A percentile compares a stretch with the other conserved stretches of the same genome.
Evolutionary conservation across 2,329 filamentous ascomycete genomes (phyloP).

Genomic region (Cercospora berteroae): DNA sequence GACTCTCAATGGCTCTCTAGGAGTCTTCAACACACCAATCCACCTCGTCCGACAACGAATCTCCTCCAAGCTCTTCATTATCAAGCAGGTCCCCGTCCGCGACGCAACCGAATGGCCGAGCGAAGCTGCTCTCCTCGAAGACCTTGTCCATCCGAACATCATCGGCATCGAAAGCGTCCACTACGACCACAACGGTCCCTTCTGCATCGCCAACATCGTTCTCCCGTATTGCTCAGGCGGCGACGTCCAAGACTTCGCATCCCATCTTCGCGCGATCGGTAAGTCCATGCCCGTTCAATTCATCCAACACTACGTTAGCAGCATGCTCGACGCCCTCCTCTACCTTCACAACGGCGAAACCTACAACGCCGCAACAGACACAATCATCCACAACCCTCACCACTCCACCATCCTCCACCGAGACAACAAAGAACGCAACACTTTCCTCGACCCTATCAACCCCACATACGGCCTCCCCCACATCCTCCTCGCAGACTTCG

Average conservation of each 20-base stretch:
- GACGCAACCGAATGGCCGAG: not conserved
- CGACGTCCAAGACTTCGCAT: constrained; percentile 21
- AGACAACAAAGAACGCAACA: constrained; percentile 15
- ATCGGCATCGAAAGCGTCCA: constrained; percentile 4
- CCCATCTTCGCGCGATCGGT: not conserved
- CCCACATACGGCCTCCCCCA: not conserved
- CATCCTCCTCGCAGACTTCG: constrained; percentile 17
- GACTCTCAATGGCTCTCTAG: constrained; percentile 1
- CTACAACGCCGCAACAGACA: not conserved
- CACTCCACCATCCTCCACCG: constrained; percentile 6
- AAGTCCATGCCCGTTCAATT: constrained; percentile 19
- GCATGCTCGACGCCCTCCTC: constrained; percentile 25
- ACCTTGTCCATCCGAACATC: constrained; percentile 17
- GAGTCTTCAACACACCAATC: constrained; percentile 10
- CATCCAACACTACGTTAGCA: constrained; percentile 25
- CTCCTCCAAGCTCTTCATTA: constrained; percentile 14
- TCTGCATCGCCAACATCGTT: constrained; percentile 7
- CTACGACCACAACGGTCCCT: not conserved
- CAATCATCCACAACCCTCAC: not conserved
- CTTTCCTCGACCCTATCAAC: constrained; percentile 8
- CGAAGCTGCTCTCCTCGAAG: constrained; percentile 13
- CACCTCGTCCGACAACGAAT: constrained; percentile 12
- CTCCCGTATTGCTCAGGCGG: constrained; percentile 26
- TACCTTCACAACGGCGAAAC: constrained; percentile 27
- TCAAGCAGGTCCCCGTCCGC: constrained; percentile 16